Evolutionary conservation across 768 basidiomycete species (phyloP), one percentile per base, ranked within the genome.

Genomic region (Hypsizygus marmoreus): DNA sequence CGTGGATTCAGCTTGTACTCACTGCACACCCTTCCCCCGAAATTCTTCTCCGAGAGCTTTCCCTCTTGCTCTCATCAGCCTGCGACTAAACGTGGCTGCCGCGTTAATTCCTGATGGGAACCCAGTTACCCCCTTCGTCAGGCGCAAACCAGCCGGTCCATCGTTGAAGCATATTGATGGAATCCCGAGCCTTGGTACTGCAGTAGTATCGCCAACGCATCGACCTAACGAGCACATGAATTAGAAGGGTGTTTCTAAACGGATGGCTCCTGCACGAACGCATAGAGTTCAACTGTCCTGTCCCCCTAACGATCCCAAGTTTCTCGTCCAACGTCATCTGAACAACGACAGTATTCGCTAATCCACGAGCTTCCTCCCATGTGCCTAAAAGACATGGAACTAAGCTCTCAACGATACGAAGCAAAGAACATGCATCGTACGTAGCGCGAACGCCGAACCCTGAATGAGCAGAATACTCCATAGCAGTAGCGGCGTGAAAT

Each of bases 21-120:
- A 74, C 74, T 74, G 69, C 4, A 79, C 79, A 17, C 88, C 88
- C 61, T 86, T 84, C 10, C 74, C 81, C n/a, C 77, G 65, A 59
- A 80, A 84, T 60, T 91, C 88, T 43, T 79, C 69, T 3, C 80
- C 87, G 50, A 89, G 65, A 0, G 84, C 84, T 3, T 70, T 65
- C 4, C 82, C 86, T 35, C 86, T 71, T 26, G 74, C 71, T 39
- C 79, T 75, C 71, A 88, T 86, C 7, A 88, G 64, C 25, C 82
- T 71, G 22, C 77, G 71, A 60, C 86, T 79, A 57, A 79, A 81
- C 8, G 75, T 76, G 7, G 73, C 63, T 2, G 75, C 76, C 7
- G 65, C 56, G 32, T 75, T 82, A 55, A 86, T 76, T 0, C 79
- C 83, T 1, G 86, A 68, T 0, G 87, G 86, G 36, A 73, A 77